Evolutionary conservation across 2,329 filamentous ascomycete species (phyloP).

Genomic region (Microdochium bolleyi): DNA sequence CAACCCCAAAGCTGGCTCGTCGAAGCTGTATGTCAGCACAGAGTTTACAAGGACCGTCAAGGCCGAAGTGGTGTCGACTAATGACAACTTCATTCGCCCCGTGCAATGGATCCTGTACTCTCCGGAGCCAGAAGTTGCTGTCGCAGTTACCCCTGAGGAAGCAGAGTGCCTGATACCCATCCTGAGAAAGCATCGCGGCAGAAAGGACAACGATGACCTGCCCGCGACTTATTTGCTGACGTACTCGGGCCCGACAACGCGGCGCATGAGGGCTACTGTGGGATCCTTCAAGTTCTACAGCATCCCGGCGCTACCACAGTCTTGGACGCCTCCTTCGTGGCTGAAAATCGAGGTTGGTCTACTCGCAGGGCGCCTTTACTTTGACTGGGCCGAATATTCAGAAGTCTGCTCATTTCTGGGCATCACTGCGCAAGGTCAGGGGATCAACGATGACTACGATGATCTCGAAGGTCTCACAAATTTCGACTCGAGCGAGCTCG

Average conservation of each 20-base stretch:
- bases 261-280: conserved; percentile 39
- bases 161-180: conserved; percentile 44
- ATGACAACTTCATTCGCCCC: conserved; percentile 29
- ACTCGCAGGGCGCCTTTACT: conserved; percentile 52
- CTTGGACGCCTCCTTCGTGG: conserved; percentile 39
- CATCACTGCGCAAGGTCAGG: conserved; percentile 5
- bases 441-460: no score
- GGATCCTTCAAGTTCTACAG: conserved; percentile 41
- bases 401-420: conserved; percentile 23
- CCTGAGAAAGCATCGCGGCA: conserved; percentile 16
- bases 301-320: conserved; percentile 34
- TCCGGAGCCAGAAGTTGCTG: conserved; percentile 29
- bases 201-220: background rate
- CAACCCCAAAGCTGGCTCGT: conserved; percentile 5
- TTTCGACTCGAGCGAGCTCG: no score
- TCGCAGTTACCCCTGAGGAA: conserved; percentile 57
- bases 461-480: no score
- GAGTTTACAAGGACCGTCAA: conserved; percentile 42
- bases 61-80: conserved; percentile 10
- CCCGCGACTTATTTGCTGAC: conserved; percentile 35
- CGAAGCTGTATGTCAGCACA: conserved; percentile 25
- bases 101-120: conserved; percentile 57
- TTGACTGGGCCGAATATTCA: conserved; percentile 39
- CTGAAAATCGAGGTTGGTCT: conserved; percentile 51
- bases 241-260: conserved; percentile 54